Evolutionary conservation across 495 filamentous ascomycete species (phyloP).

Genomic region (Elaphomyces granulatus): DNA sequence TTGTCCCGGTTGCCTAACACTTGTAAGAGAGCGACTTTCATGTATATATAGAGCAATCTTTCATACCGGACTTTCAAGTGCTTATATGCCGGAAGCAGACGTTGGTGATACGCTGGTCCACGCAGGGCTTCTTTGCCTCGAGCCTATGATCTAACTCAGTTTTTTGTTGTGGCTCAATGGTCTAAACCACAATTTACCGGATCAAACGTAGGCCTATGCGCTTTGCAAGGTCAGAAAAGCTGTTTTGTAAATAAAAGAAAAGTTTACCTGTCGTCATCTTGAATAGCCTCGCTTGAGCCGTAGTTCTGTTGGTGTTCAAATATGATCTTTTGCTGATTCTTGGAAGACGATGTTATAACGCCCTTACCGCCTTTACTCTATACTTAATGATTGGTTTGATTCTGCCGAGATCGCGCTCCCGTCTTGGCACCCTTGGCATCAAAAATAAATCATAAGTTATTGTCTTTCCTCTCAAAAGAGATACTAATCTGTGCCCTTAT

Average conservation of each 20-base stretch:
- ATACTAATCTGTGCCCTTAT: too few species aligned
- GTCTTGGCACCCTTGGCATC: too few species aligned
- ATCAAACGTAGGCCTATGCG: conserved; percentile 85
- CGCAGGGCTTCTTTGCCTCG: conserved; percentile 89
- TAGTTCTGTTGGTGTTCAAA: too few species aligned
- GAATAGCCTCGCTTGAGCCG: conserved; percentile 2
- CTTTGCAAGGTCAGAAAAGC: conserved; percentile 23
- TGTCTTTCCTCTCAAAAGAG: too few species aligned
- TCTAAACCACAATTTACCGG: conserved; percentile 43
- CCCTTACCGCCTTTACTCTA: too few species aligned
- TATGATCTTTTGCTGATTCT: too few species aligned
- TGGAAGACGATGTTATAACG: too few species aligned
- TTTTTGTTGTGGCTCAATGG: conserved; percentile 1
- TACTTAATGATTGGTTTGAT: too few species aligned
- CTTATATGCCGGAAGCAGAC: conserved; percentile 83
- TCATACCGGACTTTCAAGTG: conserved; percentile 70
- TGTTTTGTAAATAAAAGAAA: neutral
- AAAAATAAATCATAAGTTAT: too few species aligned
- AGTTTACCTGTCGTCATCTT: conserved; percentile 53
- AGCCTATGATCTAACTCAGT: conserved; percentile 39
- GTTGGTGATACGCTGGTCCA: conserved; percentile 91
- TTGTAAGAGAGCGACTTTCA: conserved; percentile 3
- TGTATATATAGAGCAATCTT: neutral
- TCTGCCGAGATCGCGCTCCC: too few species aligned
- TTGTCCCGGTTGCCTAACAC: conserved; percentile 62